These are phyloP conservation scores for Arthrobotrys conoides DNA, from an alignment of 2,329 filamentous ascomycete species.

Conservation along the genomic window DNA sequence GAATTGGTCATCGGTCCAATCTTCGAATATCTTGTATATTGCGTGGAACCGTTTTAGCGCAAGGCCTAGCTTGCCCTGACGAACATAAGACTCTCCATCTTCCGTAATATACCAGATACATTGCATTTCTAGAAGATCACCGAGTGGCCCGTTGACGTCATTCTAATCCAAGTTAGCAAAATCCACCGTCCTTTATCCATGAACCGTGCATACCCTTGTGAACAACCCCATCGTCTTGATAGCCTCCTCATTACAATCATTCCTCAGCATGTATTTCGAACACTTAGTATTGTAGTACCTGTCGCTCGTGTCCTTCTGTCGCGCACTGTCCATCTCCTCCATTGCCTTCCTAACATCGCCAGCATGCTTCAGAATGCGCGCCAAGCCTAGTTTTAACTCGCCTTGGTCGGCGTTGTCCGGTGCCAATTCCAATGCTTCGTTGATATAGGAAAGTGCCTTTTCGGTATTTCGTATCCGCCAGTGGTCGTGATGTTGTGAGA, in stretches of 20 bases:
- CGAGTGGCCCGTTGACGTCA: slow-evolving; percentile 85
- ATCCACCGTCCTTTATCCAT: not conserved
- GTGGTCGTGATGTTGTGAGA: slow-evolving; percentile 98
- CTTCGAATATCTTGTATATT: slow-evolving; percentile 92
- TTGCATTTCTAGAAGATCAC: slow-evolving; percentile 97
- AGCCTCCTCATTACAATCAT: slow-evolving; percentile 88
- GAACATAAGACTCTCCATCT: slow-evolving; percentile 89
- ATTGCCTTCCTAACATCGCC: slow-evolving; percentile 85
- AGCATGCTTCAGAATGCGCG: slow-evolving; percentile 91
- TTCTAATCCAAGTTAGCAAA: slow-evolving; percentile 59
- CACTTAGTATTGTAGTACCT: slow-evolving; percentile 99
- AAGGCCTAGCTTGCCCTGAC: slow-evolving; percentile 84
- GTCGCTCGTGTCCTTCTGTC: slow-evolving; percentile 87
- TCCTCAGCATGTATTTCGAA: slow-evolving; percentile 94
- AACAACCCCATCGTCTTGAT: slow-evolving; percentile 93
- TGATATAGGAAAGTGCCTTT: slow-evolving; percentile 85
- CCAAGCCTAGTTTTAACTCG: slow-evolving; percentile 95
- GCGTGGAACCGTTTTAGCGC: slow-evolving; percentile 93
- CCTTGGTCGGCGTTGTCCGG: slow-evolving; percentile 76
- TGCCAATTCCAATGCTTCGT: slow-evolving; percentile 84
- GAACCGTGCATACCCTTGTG: slow-evolving; percentile 75
- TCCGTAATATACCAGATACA: slow-evolving; percentile 97
- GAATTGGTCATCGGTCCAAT: slow-evolving; percentile 98
- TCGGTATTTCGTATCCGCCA: slow-evolving; percentile 84
- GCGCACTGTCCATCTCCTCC: slow-evolving; percentile 88